Evolutionary conservation across 1,284 basidiomycete genomes (phyloP), one percentile per base, ranked within the genome.

Genomic region (Cryptococcus depauperatus): DNA sequence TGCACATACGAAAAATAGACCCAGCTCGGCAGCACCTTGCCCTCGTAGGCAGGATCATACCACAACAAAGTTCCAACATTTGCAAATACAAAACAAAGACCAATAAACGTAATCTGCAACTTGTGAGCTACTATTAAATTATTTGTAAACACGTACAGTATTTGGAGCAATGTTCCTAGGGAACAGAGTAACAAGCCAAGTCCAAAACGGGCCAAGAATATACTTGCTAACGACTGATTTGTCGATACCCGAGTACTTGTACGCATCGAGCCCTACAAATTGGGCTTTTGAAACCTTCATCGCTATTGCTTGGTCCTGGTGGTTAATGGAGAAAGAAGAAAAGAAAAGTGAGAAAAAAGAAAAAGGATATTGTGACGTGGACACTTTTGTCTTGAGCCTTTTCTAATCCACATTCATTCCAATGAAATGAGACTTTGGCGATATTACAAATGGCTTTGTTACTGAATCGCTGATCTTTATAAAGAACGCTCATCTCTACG

Each of bases 131-230:
- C n/a, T n/a, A n/a, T n/a, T n/a, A n/a, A n/a, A n/a, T n/a, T n/a
- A n/a, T n/a, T n/a, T n/a, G n/a, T n/a, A n/a, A n/a, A n/a, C n/a
- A n/a, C n/a, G n/a, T n/a, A n/a, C n/a, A 41, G 82, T 79, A 73
- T 98, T 98, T 3, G 95, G 95, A 0, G 95, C 93, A 18, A 97
- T 75, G 38, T 73, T 82, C 41, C 77, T 75, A 1, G 93, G 95
- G 79, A 92, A 95, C 28, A 91, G 76, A 13, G 81, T 86, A 41
- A 97, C 88, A 54, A 97, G 82, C 84, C 85, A 85, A 51, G 78
- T 91, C 93, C 93, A 98, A 73, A 85, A 97, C 1, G 88, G 90
- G 43, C 82, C 81, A 47, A 98, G 77, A 28, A 96, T 73, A 46
- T 64, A 54, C 43, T 61, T 57, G 14, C 57, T 59, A 21, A 63